These are phyloP conservation scores for Elaeis guineensis DNA, from an alignment of 176 grass and related monocot species.

Conservation along the genomic window DNA sequence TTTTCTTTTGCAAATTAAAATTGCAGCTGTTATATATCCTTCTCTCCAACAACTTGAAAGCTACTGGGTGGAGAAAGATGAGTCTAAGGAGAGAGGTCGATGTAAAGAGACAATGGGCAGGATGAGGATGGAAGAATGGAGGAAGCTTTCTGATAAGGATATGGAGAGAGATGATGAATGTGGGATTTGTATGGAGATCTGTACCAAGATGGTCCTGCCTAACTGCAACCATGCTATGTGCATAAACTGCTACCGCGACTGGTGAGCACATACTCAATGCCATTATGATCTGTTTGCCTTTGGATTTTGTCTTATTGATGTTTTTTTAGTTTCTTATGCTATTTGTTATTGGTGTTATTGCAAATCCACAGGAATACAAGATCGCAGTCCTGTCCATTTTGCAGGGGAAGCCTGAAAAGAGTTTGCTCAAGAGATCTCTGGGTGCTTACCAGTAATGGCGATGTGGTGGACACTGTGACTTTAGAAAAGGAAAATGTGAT, in stretches of 20 bases:
- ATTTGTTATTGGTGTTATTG: too few species aligned
- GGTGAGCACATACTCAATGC: conserved; percentile 7
- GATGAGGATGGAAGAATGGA: background rate
- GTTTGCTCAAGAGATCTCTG: conserved; percentile 33
- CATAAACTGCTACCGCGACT: conserved; percentile 41
- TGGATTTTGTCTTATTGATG: too few species aligned
- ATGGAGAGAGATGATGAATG: conserved; percentile 55
- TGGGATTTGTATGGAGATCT: conserved; percentile 45
- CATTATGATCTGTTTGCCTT: too few species aligned
- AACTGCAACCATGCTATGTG: conserved; percentile 46
- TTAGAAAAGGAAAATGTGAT: conserved; percentile 31
- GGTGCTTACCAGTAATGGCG: conserved; percentile 29
- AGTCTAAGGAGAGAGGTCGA: conserved; percentile 29
- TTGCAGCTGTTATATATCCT: conserved; percentile 47
- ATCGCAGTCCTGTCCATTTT: conserved; percentile 39
- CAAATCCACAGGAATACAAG: conserved; percentile 21
- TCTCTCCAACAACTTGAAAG: conserved; percentile 43
- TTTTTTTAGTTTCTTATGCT: too few species aligned
- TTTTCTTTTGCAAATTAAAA: background rate
- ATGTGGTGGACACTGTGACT: conserved; percentile 27
- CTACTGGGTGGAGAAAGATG: conserved; percentile 35
- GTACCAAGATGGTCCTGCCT: conserved; percentile 39
- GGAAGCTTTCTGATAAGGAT: conserved; percentile 22
- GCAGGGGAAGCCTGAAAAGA: conserved; percentile 37
- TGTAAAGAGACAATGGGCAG: conserved; percentile 24